phyloP scores from a whole-genome alignment of 2,329 filamentous ascomycete species.

The Aspergillus udagawae region DNA sequence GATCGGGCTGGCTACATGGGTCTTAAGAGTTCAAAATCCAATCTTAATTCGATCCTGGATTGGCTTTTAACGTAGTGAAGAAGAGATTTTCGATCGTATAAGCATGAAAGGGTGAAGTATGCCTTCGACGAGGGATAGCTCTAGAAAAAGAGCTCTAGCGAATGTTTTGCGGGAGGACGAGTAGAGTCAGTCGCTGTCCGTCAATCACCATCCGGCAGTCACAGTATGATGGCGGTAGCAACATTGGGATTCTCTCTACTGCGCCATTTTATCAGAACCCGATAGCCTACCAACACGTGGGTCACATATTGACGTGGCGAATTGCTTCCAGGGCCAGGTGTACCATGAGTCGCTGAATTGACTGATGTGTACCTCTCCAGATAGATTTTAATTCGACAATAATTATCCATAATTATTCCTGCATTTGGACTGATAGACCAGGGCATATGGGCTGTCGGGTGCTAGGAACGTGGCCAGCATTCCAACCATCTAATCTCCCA shows the following conservation, averaged over 20 bases:
- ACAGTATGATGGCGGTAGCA: no score
- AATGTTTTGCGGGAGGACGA: neutral
- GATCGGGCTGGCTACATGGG: neutral
- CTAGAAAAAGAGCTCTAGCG: neutral
- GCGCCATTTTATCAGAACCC: no score
- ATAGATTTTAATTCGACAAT: neutral
- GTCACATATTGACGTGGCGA: no score
- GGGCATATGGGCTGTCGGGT: neutral
- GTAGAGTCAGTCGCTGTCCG: no score
- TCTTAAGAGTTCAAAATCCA: neutral
- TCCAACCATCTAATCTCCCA: conserved; percentile 6
- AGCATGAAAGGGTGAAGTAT: no score
- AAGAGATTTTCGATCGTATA: neutral
- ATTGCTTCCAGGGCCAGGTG: neutral
- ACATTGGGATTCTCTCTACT: no score
- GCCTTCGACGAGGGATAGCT: no score
- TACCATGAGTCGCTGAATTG: neutral
- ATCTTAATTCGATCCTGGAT: neutral
- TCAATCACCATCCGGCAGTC: no score
- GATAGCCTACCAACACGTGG: no score
- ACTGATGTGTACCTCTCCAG: no score
- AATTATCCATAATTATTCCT: neutral
- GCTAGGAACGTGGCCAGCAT: conserved; percentile 2
- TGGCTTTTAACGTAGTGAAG: neutral
- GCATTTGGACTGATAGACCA: no score